phyloP scores from a whole-genome alignment of 2,329 filamentous ascomycete genomes.

The Aureobasidium musti region DNA sequence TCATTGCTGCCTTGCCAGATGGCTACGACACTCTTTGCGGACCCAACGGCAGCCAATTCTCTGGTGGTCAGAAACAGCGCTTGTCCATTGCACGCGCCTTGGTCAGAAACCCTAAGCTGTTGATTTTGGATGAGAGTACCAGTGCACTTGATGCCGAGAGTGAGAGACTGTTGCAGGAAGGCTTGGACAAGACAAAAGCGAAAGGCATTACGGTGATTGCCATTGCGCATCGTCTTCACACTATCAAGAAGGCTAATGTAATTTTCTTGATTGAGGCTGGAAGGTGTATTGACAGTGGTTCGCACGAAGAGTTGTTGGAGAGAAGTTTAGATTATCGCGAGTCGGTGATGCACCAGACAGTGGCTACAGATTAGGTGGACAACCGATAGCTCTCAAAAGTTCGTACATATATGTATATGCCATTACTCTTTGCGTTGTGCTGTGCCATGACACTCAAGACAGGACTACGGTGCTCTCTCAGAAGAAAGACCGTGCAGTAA shows the following conservation, averaged over 20 bases:
- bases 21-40: slow-evolving; percentile 63
- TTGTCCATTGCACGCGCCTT: slow-evolving; percentile 49
- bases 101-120: slow-evolving; percentile 46
- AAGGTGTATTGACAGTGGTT: slow-evolving; percentile 52
- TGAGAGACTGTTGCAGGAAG: slow-evolving; percentile 46
- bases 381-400: neutral
- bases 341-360: slow-evolving; percentile 35
- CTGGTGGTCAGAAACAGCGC: slow-evolving; percentile 48
- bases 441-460: too few species aligned
- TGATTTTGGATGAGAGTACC: slow-evolving; percentile 49
- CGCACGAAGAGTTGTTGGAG: slow-evolving; percentile 53
- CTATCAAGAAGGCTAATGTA: slow-evolving; percentile 47
- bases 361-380: slow-evolving; percentile 27
- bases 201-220: slow-evolving; percentile 45
- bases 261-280: slow-evolving; percentile 54
- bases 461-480: too few species aligned
- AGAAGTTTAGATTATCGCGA: slow-evolving; percentile 38
- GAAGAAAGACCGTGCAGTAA: too few species aligned
- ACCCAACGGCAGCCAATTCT: slow-evolving; percentile 46
- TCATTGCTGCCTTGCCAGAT: slow-evolving; percentile 62
- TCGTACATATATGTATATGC: neutral
- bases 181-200: slow-evolving; percentile 41
- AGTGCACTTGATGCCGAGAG: slow-evolving; percentile 48
- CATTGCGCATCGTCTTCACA: slow-evolving; percentile 49
- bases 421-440: too few species aligned